Percentiles rank a stretch among this genome's conserved stretches.
phyloP scores from a whole-genome alignment of 176 grass and related monocot species.

The Carex parvula region DNA sequence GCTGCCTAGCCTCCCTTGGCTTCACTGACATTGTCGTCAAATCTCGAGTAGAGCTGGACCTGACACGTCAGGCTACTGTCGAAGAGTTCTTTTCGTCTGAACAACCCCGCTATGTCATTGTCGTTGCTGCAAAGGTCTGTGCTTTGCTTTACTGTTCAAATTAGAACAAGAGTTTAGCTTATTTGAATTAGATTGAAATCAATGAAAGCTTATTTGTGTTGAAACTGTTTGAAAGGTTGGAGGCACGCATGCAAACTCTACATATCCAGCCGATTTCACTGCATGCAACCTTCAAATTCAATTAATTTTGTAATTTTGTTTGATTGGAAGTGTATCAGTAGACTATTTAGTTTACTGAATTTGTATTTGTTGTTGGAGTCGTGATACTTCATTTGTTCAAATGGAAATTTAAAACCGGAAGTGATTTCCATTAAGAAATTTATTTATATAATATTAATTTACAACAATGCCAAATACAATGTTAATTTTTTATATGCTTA shows the following conservation, averaged over 20 bases:
- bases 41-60: slow-evolving; percentile 39
- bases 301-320: neutral
- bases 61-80: slow-evolving; percentile 42
- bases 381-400: too few species aligned
- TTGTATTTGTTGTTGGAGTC: too few species aligned
- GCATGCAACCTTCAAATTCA: slow-evolving; percentile 45
- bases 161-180: neutral
- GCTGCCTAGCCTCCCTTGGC: slow-evolving; percentile 25
- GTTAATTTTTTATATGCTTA: too few species aligned
- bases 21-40: slow-evolving; percentile 36
- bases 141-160: neutral
- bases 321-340: too few species aligned
- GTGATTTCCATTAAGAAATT: too few species aligned
- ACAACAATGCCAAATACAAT: too few species aligned
- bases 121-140: slow-evolving; percentile 40
- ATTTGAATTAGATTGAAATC: neutral
- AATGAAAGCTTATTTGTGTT: neutral
- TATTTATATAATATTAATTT: too few species aligned
- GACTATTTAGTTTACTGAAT: too few species aligned
- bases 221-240: slow-evolving; percentile 19
- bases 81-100: slow-evolving; percentile 41
- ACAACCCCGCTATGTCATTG: slow-evolving; percentile 37
- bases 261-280: slow-evolving; percentile 41
- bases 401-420: too few species aligned
- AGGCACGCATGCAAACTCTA: slow-evolving; percentile 45